Evolutionary conservation across 495 filamentous ascomycete genomes (phyloP).

Genomic region (Lophiotrema nucula): DNA sequence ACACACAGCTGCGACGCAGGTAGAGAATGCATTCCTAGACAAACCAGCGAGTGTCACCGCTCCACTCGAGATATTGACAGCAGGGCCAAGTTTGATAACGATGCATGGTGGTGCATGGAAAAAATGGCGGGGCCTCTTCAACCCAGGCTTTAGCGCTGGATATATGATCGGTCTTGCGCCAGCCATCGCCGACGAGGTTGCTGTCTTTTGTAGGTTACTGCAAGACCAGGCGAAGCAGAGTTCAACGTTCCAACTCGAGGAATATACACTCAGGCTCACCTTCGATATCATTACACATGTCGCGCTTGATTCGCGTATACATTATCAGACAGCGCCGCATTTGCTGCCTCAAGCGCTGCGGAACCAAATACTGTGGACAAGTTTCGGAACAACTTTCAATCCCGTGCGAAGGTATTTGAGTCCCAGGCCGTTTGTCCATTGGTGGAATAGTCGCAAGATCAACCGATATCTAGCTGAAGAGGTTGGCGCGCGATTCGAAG

Average conservation of each 20-base stretch:
- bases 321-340: slow-evolving; percentile 24
- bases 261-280: slow-evolving; percentile 33
- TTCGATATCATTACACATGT: slow-evolving; percentile 40
- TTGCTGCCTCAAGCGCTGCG: not conserved
- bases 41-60: slow-evolving; percentile 14
- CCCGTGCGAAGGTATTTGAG: slow-evolving; percentile 35
- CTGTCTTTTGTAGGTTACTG: slow-evolving; percentile 37
- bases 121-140: slow-evolving; percentile 40
- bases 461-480: slow-evolving; percentile 25
- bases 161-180: slow-evolving; percentile 40
- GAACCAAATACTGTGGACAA: slow-evolving; percentile 23
- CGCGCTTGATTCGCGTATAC: slow-evolving; percentile 19
- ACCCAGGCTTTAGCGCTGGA: slow-evolving; percentile 38
- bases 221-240: slow-evolving; percentile 19
- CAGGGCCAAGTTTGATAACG: slow-evolving; percentile 37
- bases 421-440: slow-evolving; percentile 33
- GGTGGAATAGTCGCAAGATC: slow-evolving; percentile 35
- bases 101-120: slow-evolving; percentile 40
- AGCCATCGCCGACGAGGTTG: slow-evolving; percentile 38
- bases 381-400: slow-evolving; percentile 35
- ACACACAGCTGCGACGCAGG: not conserved
- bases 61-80: slow-evolving; percentile 38
- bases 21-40: not conserved
- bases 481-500: slow-evolving; percentile 35
- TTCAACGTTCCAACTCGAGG: slow-evolving; percentile 38